Evolutionary conservation across 1,284 basidiomycete species (phyloP).

Genomic region (Malassezia psittaci): DNA sequence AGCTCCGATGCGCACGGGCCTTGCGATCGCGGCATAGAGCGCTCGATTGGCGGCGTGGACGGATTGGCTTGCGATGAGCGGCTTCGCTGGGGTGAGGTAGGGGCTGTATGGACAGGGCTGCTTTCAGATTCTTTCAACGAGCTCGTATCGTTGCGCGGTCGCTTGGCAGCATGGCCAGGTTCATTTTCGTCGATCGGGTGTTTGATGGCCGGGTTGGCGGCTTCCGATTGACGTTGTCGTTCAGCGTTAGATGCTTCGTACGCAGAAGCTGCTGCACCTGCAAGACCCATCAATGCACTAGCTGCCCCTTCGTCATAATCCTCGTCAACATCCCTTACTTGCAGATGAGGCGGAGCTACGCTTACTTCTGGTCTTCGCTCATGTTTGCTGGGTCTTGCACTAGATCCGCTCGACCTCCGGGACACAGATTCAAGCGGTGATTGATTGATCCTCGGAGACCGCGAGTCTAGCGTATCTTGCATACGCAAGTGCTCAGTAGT

Average conservation of each 20-base stretch:
- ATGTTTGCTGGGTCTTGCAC: conserved; percentile 8
- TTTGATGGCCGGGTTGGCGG: not conserved
- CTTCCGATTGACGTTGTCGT: not conserved
- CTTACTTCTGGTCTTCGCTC: conserved; percentile 16
- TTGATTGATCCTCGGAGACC: conserved; percentile 4
- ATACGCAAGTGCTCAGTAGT: not conserved
- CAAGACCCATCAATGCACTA: conserved; percentile 44
- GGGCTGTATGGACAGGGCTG: too few species aligned
- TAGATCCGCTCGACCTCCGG: conserved; percentile 15
- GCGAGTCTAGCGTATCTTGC: conserved; percentile 8
- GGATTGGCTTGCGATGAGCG: too few species aligned
- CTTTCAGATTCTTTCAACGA: too few species aligned
- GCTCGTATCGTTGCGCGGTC: not conserved
- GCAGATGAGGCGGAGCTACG: conserved; percentile 16
- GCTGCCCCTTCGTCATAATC: conserved; percentile 46
- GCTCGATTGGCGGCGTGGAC: too few species aligned
- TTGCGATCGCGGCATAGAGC: too few species aligned
- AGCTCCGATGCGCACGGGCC: too few species aligned
- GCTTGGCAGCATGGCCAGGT: not conserved
- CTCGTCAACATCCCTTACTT: conserved; percentile 35
- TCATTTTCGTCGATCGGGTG: not conserved
- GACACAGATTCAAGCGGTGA: not conserved
- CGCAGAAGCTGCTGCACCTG: conserved; percentile 33
- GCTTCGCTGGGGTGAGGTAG: too few species aligned
- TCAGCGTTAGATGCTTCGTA: conserved; percentile 10